Percentiles rank a stretch among this genome's conserved stretches.
Conservation (phyloP, 1,139 yeast genomes). For the Yamadazyma jaroonii region DNA sequence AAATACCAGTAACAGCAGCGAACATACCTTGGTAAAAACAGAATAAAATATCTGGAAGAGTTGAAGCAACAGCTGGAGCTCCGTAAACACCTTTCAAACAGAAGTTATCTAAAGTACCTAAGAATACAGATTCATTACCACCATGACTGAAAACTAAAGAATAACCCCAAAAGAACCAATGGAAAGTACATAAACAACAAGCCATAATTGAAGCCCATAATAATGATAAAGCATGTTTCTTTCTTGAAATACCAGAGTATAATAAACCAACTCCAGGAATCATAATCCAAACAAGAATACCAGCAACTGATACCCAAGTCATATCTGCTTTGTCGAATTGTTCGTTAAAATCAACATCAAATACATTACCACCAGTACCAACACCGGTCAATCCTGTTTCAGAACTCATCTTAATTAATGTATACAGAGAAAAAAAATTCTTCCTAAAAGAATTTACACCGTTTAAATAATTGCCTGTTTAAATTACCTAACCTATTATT, state of each 20-base stretch:
- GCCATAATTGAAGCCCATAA: slow-evolving; percentile 96
- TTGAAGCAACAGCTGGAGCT: slow-evolving; percentile 64
- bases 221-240: slow-evolving; percentile 85
- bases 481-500: too few relatives aligned
- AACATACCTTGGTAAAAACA: slow-evolving; percentile 95
- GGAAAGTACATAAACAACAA: slow-evolving; percentile 74
- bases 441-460: too few relatives aligned
- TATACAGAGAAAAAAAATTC: too few relatives aligned
- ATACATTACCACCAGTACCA: slow-evolving; percentile 79
- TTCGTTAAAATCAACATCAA: slow-evolving; percentile 68
- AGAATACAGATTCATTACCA: slow-evolving; percentile 56
- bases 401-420: too few relatives aligned
- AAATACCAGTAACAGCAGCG: slow-evolving; percentile 85
- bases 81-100: slow-evolving; percentile 79
- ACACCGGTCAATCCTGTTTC: slow-evolving; percentile 33
- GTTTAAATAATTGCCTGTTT: too few relatives aligned
- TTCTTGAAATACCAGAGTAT: slow-evolving; percentile 88
- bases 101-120: slow-evolving; percentile 80
- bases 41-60: slow-evolving; percentile 83
- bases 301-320: slow-evolving; percentile 83
- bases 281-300: slow-evolving; percentile 87
- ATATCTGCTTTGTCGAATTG: slow-evolving; percentile 74
- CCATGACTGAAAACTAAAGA: slow-evolving; percentile 78
- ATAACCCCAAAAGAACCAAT: slow-evolving; percentile 98
- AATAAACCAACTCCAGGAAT: slow-evolving; percentile 90